Evolutionary conservation across 495 filamentous ascomycete species (phyloP).

Genomic region (Xylaria palmicola): DNA sequence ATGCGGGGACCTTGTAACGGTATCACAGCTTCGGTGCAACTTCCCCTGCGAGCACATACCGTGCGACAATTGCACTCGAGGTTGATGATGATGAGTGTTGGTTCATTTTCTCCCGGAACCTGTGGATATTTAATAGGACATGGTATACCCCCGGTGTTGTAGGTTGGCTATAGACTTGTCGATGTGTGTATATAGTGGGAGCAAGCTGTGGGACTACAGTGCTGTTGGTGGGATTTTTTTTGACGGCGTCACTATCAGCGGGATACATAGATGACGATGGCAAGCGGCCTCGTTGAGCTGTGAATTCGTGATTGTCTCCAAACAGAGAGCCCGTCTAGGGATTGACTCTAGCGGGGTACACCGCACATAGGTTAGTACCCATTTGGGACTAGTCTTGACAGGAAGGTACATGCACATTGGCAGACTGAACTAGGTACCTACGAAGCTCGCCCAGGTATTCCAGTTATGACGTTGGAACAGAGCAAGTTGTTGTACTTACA

Average conservation of each 20-base stretch:
- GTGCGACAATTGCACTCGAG: slow-evolving; percentile 20
- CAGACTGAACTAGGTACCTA: not conserved
- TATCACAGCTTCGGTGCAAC: slow-evolving; percentile 19
- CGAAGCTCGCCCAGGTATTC: not conserved
- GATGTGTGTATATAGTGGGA: not conserved
- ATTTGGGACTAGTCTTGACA: too few relatives aligned
- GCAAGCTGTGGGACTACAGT: not conserved
- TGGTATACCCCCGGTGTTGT: slow-evolving; percentile 9
- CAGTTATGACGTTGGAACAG: slow-evolving; percentile 11
- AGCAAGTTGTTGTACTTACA: too few relatives aligned
- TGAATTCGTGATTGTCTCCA: too few relatives aligned
- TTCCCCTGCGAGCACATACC: slow-evolving; percentile 24
- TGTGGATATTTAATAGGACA: not conserved
- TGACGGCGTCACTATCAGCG: too few relatives aligned
- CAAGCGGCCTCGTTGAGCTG: too few relatives aligned
- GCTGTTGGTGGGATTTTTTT: too few relatives aligned
- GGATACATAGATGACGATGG: too few relatives aligned
- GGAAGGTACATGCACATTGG: not conserved
- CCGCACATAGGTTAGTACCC: too few relatives aligned
- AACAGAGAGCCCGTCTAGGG: too few relatives aligned
- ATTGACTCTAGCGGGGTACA: too few relatives aligned
- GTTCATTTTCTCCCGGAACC: not conserved
- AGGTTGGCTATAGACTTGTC: slow-evolving; percentile 3
- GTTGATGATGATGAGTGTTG: not conserved
- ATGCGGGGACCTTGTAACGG: slow-evolving; percentile 22